Conservation (phyloP, 495 filamentous ascomycete species). For the Amniculicola lignicola region DNA sequence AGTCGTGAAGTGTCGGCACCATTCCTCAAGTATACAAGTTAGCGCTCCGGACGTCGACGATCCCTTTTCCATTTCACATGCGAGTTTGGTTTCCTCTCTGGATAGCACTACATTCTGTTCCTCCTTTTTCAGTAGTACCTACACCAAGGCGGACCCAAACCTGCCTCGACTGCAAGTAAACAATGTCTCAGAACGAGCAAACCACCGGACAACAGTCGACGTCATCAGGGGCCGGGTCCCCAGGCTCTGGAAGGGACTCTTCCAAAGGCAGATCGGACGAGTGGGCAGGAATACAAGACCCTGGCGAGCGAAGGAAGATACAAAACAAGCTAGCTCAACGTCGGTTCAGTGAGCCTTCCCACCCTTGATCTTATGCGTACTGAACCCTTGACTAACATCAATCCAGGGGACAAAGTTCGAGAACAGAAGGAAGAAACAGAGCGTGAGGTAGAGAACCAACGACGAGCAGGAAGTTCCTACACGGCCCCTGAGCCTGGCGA, state of each 20-base stretch:
- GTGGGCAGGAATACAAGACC: conserved; percentile 41
- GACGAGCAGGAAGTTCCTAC: conserved; percentile 56
- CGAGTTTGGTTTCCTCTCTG: no score
- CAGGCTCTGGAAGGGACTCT: conserved; percentile 21
- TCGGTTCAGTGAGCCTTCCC: conserved; percentile 40
- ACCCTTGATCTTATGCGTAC: neutral
- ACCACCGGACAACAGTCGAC: conserved; percentile 14
- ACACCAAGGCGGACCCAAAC: no score
- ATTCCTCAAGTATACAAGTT: conserved; percentile 6
- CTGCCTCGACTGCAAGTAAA: neutral
- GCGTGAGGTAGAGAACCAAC: conserved; percentile 55
- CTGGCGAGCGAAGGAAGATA: conserved; percentile 41
- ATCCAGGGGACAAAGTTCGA: conserved; percentile 56
- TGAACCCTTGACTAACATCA: neutral
- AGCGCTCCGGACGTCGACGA: conserved; percentile 13
- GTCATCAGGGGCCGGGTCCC: conserved; percentile 15
- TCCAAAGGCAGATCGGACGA: conserved; percentile 34
- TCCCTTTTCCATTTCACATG: no score
- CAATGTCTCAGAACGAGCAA: conserved; percentile 28
- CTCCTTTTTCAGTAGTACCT: no score
- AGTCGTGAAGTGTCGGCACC: conserved; percentile 16
- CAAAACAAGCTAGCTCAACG: conserved; percentile 46
- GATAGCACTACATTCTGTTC: no score
- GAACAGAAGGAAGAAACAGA: conserved; percentile 57
- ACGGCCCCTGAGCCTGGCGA: conserved; percentile 52